These are phyloP conservation scores for Dendrocalamus latiflorus DNA, from an alignment of 202 grass and related monocot species.

Conservation along the genomic window DNA sequence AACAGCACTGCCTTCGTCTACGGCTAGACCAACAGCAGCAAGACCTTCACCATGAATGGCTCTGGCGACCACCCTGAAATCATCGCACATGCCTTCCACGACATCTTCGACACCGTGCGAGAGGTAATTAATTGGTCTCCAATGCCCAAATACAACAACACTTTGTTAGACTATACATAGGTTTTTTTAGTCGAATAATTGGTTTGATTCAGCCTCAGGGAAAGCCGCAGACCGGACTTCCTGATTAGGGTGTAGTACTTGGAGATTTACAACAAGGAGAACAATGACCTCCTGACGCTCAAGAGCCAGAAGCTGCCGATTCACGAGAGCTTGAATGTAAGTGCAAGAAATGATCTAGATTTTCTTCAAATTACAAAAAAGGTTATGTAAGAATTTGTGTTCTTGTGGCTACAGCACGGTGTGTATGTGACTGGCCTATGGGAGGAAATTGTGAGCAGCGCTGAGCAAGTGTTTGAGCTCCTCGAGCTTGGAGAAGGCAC, in stretches of 20 bases:
- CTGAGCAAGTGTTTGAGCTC: constrained; percentile 80
- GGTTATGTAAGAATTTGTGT: background rate
- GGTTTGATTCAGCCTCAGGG: background rate
- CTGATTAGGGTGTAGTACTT: constrained; percentile 92
- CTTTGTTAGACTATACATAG: background rate
- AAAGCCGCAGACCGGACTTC: constrained; percentile 60
- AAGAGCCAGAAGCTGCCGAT: constrained; percentile 63
- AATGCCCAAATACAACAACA: too few species aligned
- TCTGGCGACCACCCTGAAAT: constrained; percentile 58
- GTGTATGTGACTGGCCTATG: constrained; percentile 65
- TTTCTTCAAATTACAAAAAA: background rate
- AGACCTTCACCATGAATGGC: constrained; percentile 92
- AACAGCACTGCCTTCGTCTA: constrained; percentile 94
- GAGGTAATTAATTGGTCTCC: constrained; percentile 28
- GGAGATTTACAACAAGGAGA: constrained; percentile 98
- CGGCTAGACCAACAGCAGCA: constrained; percentile 92
- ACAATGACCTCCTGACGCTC: constrained; percentile 71
- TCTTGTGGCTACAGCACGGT: constrained; percentile 45
- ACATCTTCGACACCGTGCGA: constrained; percentile 59
- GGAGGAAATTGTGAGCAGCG: constrained; percentile 80
- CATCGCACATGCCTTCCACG: constrained; percentile 64
- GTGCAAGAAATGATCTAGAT: background rate
- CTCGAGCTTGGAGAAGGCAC: constrained; percentile 76
- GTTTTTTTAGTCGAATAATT: background rate
- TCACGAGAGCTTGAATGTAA: constrained; percentile 84